Evolutionary conservation across 2,329 filamentous ascomycete genomes (phyloP), one percentile per base, ranked within the genome.

Genomic region (Penicillium sp.): DNA sequence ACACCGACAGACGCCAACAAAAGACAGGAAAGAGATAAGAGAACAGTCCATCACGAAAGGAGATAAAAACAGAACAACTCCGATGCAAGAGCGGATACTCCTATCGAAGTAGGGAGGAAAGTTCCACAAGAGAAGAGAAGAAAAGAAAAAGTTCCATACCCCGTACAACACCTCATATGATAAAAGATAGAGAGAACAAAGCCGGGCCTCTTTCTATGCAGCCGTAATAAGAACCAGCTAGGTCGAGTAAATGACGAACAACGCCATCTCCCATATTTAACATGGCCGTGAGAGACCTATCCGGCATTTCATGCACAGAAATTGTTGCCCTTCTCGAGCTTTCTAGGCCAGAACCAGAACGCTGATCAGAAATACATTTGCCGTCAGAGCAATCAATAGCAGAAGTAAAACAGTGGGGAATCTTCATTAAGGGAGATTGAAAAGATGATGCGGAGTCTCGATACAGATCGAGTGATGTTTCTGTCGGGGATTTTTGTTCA

Each of bases 321-420:
- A n/a, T n/a, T n/a, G n/a, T n/a, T n/a, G n/a, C n/a, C n/a, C n/a
- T n/a, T n/a, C n/a, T n/a, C n/a, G n/a, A n/a, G n/a, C 45, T 51
- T 49, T 52, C 57, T 51, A 49, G 42, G 45, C 42, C 10, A 24
- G 46, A 54, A 55, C 42, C 10, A 24, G 46, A 54, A 55, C 46
- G 52, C 54, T 52, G 30, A 52, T 51, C 56, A 55, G 39, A 43
- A 49, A 56, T 54, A 56, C 52, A 62, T 49, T 51, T 55, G 54
- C 47, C 42, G 36, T 39, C 46, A 24, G 34, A 32, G 46, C 23
- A 59, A 56, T 39, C 23, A 59, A 56, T 39, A 47, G 48, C 33
- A 45, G 34, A 51, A 51, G 34, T 20, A 36, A 46, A 36, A 52
- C 30, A 51, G n/a, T 40, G 33, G 46, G 48, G 46, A 52, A 55